These are phyloP conservation scores for Ceratocystis colombiana DNA, from an alignment of 2,329 filamentous ascomycete genomes.

Conservation along the genomic window DNA sequence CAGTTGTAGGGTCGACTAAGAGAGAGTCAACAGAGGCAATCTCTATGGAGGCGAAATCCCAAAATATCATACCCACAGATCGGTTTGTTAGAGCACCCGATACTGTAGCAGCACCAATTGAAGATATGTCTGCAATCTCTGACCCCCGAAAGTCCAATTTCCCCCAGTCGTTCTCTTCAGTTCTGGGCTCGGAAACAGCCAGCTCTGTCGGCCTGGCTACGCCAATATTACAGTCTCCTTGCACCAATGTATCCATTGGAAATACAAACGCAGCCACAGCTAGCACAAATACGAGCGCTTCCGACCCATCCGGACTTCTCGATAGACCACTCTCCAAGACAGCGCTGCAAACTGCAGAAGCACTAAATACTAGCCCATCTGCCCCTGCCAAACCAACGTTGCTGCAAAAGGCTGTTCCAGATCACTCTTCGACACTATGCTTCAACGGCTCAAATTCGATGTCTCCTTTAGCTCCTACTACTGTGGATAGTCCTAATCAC, in stretches of 20 bases:
- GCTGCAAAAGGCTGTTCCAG: neutral
- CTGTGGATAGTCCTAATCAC: neutral
- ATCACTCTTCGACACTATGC: neutral
- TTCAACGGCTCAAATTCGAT: neutral
- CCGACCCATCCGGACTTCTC: neutral
- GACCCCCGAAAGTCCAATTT: no score
- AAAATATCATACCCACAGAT: no score
- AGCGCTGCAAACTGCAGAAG: no score
- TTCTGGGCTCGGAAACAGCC: neutral
- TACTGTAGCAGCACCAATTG: no score
- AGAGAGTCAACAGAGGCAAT: no score
- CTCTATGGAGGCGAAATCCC: no score
- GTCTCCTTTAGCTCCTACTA: no score
- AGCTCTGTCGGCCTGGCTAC: neutral
- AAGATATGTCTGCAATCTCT: no score
- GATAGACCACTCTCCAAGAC: neutral
- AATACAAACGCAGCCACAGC: no score
- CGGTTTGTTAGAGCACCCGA: no score
- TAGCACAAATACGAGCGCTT: neutral
- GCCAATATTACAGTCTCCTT: neutral
- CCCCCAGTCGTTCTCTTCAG: no score
- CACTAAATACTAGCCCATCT: neutral
- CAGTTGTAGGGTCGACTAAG: neutral
- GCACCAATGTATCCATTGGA: no score
- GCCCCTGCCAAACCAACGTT: neutral